Conservation (phyloP, 2,329 filamentous ascomycete genomes). For the Cercospora sp. region DNA sequence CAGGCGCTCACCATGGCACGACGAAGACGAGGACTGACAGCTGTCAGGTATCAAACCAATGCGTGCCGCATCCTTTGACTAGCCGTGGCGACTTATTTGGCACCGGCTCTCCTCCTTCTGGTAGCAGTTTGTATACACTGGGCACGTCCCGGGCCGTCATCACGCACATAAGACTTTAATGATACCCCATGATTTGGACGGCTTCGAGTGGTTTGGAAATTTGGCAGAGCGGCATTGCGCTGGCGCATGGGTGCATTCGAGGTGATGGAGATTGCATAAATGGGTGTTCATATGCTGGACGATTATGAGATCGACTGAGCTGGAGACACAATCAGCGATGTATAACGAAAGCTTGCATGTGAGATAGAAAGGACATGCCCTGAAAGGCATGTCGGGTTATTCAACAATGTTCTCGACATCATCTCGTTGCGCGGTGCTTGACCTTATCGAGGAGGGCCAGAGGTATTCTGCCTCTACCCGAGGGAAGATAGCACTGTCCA, state of each 20-base stretch:
- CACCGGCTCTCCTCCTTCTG: conserved; percentile 34
- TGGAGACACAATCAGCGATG: neutral
- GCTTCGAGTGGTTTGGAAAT: neutral
- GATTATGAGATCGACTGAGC: conserved; percentile 7
- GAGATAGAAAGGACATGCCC: neutral
- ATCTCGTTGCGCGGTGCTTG: neutral
- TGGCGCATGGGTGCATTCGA: conserved; percentile 20
- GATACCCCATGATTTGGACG: conserved; percentile 13
- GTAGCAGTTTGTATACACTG: conserved; percentile 33
- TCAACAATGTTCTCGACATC: neutral
- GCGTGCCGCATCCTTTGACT: conserved; percentile 47
- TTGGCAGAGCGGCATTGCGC: conserved; percentile 16
- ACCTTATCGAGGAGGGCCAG: neutral
- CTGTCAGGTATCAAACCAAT: conserved; percentile 42
- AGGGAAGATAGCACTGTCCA: neutral
- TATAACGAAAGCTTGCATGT: conserved; percentile 4
- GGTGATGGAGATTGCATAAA: conserved; percentile 14
- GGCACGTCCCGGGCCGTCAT: conserved; percentile 15
- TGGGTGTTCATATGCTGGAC: conserved; percentile 11
- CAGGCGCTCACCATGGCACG: conserved; percentile 18
- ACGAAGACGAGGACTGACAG: conserved; percentile 8
- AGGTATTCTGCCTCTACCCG: neutral
- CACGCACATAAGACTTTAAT: conserved; percentile 2
- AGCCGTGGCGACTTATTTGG: conserved; percentile 34
- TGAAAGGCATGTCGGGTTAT: neutral